A percentile compares a stretch with the other conserved stretches of the same genome.
Conservation (phyloP, 2,329 filamentous ascomycete species). For the Polytolypa hystricis region DNA sequence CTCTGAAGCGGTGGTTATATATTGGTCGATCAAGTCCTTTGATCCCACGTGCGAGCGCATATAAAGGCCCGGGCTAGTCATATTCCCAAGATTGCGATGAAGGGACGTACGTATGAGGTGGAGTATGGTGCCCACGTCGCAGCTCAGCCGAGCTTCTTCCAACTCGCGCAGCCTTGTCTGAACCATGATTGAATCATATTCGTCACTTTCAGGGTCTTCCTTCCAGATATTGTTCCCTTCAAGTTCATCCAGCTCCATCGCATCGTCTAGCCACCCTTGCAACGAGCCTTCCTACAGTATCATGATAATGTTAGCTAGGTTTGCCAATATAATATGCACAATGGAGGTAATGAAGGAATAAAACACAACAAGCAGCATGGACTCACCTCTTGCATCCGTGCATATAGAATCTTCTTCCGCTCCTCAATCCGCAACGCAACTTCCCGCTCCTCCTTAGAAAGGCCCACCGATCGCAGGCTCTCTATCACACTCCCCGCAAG, state of each 20-base stretch:
- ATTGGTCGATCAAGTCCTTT: slow-evolving; percentile 74
- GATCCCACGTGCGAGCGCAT: slow-evolving; percentile 76
- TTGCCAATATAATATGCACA: too few relatives aligned
- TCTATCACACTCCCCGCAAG: slow-evolving; percentile 26
- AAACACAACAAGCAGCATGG: not conserved
- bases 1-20: slow-evolving; percentile 66
- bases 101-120: slow-evolving; percentile 70
- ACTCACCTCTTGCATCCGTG: slow-evolving; percentile 56
- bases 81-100: slow-evolving; percentile 70
- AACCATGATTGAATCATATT: slow-evolving; percentile 63
- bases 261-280: slow-evolving; percentile 63
- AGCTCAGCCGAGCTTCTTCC: slow-evolving; percentile 59
- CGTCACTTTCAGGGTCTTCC: slow-evolving; percentile 49
- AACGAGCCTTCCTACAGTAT: slow-evolving; percentile 32
- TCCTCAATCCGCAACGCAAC: slow-evolving; percentile 41
- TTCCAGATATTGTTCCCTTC: slow-evolving; percentile 82
- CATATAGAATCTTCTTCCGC: slow-evolving; percentile 50
- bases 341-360: not conserved
- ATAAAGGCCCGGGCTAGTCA: slow-evolving; percentile 75
- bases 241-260: slow-evolving; percentile 63
- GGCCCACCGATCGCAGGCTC: slow-evolving; percentile 42
- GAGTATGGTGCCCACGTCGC: slow-evolving; percentile 66
- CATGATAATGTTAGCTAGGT: too few relatives aligned
- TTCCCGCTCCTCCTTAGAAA: slow-evolving; percentile 41
- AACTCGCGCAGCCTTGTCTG: slow-evolving; percentile 59